Evolutionary conservation across 2,329 filamentous ascomycete species (phyloP).

Genomic region (Mycosphaerella sp.): DNA sequence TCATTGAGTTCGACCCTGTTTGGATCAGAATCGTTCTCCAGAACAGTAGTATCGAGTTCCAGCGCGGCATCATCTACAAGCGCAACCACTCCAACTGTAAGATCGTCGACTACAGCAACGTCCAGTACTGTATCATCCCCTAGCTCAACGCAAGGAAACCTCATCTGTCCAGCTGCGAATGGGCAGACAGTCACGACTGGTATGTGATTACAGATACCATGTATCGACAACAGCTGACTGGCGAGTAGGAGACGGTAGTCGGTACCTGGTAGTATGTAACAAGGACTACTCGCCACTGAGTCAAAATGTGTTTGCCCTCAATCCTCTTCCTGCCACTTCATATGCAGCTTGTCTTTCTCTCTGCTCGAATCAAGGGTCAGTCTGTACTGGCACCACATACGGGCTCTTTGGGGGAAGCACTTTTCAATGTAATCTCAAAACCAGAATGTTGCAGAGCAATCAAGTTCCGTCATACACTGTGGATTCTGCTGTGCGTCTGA

Average conservation of each 20-base stretch:
- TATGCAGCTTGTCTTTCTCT: slow-evolving; percentile 2
- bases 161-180: neutral
- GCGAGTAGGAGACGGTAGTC: slow-evolving; percentile 1
- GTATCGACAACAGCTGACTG: neutral
- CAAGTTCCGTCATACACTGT: neutral
- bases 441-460: slow-evolving; percentile 2
- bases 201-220: neutral
- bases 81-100: too few species aligned
- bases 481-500: neutral
- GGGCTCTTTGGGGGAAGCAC: neutral
- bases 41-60: neutral
- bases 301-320: slow-evolving; percentile 4
- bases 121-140: neutral
- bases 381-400: slow-evolving; percentile 2
- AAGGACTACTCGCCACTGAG: slow-evolving; percentile 3
- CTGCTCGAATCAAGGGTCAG: slow-evolving; percentile 1
- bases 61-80: neutral
- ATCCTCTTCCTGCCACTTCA: neutral
- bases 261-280: slow-evolving; percentile 5
- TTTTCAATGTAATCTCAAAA: slow-evolving; percentile 5
- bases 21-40: neutral
- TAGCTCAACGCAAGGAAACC: neutral
- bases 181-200: neutral
- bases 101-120: neutral
- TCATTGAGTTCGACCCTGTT: too few species aligned